Base-by-base conservation (phyloP, 306 rosid genomes). In the Abrus precatorius region DNA sequence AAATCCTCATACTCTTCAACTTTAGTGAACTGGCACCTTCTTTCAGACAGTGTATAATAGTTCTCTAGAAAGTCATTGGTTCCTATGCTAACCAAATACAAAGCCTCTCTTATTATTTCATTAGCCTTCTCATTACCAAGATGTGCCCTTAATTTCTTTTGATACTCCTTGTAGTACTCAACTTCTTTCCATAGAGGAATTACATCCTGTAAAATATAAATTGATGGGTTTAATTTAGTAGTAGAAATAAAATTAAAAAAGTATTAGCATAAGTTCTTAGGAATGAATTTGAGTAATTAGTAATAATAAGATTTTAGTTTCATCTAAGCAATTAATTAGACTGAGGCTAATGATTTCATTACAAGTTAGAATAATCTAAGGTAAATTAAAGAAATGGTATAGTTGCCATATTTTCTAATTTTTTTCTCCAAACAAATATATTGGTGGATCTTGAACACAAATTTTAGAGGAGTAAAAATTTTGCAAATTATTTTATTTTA, bases 151-250 rank as follows among this genome's bases (percentile, higher is more conserved):
- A 90, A 56, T 63, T 83, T 87, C 20, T 29, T 28, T 62, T 85
- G 90, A 83, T 92, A 90, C 0, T 88, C 94, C 67, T 88, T 88
- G 72, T 84, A 92, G 79, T 77, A 87, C 72, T 84, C 90, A 7
- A 92, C 87, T 80, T 92, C 92, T 54, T 85, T 90, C 94, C 94
- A 92, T 9, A 92, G 77, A 40, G 97, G 94, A 82, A 92, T 88
- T 3, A 90, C 94, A 41, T 32, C 80, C 92, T 88, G 70, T 55
- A 68, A 28, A 14, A 41, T 2, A 0, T 1, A 27, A 53, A 43
- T 28, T 11, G 9, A 59, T 33, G 9, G 14, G 5, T 36, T 71
- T 9, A 50, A 8, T 36, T 36, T 36, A 36, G 40, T 36, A 36
- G 40, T 36, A 36, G 40, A 36, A 36, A 36, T 36, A 36, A 36